Percentiles rank a stretch among this genome's conserved stretches.
Conservation (phyloP, 257 asterid species). For the Hygrophila difformis region DNA sequence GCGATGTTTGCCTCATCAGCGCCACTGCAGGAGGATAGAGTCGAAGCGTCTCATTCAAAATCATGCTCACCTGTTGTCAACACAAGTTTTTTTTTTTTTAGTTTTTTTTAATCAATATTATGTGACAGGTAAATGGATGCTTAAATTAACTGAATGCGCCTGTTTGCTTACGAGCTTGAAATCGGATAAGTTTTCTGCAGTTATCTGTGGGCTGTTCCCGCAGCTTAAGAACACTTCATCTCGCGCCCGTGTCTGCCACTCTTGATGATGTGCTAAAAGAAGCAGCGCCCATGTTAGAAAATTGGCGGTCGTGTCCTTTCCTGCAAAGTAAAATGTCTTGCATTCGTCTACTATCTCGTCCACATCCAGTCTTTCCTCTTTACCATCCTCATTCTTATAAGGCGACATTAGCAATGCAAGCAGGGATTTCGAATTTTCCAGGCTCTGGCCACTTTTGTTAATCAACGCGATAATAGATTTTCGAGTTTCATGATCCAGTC, state of each 20-base stretch:
- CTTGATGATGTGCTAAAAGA: constrained; percentile 57
- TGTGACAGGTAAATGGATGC: background rate
- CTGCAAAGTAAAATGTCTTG: constrained; percentile 78
- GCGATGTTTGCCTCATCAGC: constrained; percentile 30
- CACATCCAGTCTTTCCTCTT: constrained; percentile 32
- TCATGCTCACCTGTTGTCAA: constrained; percentile 43
- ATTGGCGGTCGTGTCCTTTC: constrained; percentile 66
- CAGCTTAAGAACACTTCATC: constrained; percentile 36
- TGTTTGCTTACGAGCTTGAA: constrained; percentile 23
- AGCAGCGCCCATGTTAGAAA: constrained; percentile 58
- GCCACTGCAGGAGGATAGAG: constrained; percentile 55
- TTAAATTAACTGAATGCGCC: background rate
- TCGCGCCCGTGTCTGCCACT: constrained; percentile 60
- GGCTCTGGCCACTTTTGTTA: constrained; percentile 19
- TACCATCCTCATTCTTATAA: constrained; percentile 25
- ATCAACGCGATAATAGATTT: constrained; percentile 31
- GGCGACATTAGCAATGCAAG: constrained; percentile 20
- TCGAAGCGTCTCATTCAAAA: constrained; percentile 53
- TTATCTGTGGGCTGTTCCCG: constrained; percentile 16
- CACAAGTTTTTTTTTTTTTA: background rate
- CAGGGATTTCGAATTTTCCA: constrained; percentile 22
- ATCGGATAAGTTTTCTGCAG: constrained; percentile 20
- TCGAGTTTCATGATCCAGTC: constrained; percentile 46
- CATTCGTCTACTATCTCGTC: constrained; percentile 62
- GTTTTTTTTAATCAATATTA: background rate